Evolutionary conservation across 75 land plant species (phyloP), one percentile per base, ranked within the genome.

Genomic region (Larix kaempferi): DNA sequence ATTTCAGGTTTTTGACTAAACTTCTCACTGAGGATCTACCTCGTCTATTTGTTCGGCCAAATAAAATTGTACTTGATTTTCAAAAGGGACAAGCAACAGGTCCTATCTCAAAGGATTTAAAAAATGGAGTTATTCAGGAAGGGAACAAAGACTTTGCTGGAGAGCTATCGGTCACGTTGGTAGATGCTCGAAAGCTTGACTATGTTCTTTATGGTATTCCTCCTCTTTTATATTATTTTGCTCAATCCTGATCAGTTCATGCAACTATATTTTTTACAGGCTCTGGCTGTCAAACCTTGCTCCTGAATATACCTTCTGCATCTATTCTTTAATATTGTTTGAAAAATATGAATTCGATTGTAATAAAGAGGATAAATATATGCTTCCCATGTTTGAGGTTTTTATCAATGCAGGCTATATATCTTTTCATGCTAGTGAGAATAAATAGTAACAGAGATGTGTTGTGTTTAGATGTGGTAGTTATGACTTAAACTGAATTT

Each of bases 21-120:
- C 92, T 97, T 80, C 88, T 97, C 23, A 97, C 99, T 26, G 89
- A 85, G 84, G 99, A 97, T 83, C 89, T 97, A 55, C 99, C 99
- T 78, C 85, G 80, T 37, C 86, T 97, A 26, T 97, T 97, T 87
- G 99, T 95, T 56, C 94, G 95, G 26, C 99, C 99, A 64, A 97
- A 93, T 77, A 92, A 95, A 82, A 91, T 88, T 71, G 95, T 92
- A 39, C 72, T 97, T 39, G 89, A 97, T 82, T 97, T 94, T 78
- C 84, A 93, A 64, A 86, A 97, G 65, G 93, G 94, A 23, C 82
- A 84, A 86, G 92, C 89, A 72, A 84, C 86, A 67, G 94, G 98
- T 11, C 98, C 93, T 74, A 62, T 89, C 62, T 37, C 87, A 56
- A 79, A 85, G 74, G 87, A 89, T 78, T 82, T 89, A 39, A 86